A percentile compares a stretch with the other conserved stretches of the same genome.
Conservation (phyloP, 139 green algal species). For the Ostreobium quekettii region DNA sequence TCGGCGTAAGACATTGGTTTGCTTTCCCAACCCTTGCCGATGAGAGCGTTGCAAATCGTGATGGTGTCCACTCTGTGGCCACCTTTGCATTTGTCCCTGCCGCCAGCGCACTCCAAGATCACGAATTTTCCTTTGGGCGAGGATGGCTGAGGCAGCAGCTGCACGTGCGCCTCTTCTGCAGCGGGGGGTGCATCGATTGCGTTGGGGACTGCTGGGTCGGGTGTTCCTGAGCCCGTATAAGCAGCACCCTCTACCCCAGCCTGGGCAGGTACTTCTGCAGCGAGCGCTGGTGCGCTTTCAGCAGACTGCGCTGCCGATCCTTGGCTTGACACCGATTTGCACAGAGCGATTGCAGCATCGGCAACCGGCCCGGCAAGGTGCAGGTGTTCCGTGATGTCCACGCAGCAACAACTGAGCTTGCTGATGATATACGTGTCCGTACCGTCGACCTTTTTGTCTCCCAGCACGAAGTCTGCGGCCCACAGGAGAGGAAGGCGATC, state of each 20-base stretch:
- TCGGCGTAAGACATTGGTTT: slow-evolving; percentile 26
- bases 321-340: too few species aligned
- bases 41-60: slow-evolving; percentile 31
- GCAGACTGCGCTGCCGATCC: too few species aligned
- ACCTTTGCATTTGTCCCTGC: slow-evolving; percentile 26
- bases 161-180: too few species aligned
- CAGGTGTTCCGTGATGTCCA: slow-evolving; percentile 31
- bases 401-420: slow-evolving; percentile 37
- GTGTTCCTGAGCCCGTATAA: too few species aligned
- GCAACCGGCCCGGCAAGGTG: slow-evolving; percentile 20
- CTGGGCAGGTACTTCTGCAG: too few species aligned
- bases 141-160: not conserved
- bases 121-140: slow-evolving; percentile 7
- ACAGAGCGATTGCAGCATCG: slow-evolving; percentile 25
- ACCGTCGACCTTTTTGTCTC: slow-evolving; percentile 23
- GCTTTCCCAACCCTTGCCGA: slow-evolving; percentile 20
- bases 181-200: too few species aligned
- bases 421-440: slow-evolving; percentile 27
- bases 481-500: slow-evolving; percentile 29
- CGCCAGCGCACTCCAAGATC: slow-evolving; percentile 22
- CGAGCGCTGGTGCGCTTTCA: too few species aligned
- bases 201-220: too few species aligned
- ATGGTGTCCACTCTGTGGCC: slow-evolving; percentile 29
- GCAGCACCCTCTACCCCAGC: too few species aligned
- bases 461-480: slow-evolving; percentile 34